phyloP scores from a whole-genome alignment of 1,284 basidiomycete species.

The Ustilago xerochloae region DNA sequence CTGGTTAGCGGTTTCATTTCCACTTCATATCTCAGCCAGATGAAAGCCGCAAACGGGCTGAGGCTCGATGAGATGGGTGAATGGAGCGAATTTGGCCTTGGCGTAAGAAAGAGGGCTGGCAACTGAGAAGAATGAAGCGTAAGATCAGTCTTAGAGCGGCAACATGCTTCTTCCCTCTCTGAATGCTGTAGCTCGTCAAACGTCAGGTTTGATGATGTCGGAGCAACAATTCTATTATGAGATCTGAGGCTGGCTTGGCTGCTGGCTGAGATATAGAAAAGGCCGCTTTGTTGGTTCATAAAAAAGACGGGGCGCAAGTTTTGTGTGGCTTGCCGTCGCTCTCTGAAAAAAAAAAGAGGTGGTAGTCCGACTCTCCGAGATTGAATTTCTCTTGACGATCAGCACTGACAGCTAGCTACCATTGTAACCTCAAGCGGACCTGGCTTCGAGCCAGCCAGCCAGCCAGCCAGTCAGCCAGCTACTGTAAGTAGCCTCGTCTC shows the following conservation, averaged over 20 bases:
- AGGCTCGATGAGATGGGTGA: background rate
- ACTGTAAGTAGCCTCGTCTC: too few relatives aligned
- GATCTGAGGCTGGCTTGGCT: constrained; percentile 1
- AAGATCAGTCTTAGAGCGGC: constrained; percentile 2
- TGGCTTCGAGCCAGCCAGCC: too few relatives aligned
- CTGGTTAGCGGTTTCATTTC: background rate
- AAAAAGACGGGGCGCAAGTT: constrained; percentile 1
- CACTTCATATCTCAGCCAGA: background rate
- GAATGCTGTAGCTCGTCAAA: constrained; percentile 4
- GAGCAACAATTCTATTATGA: background rate
- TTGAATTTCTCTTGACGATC: background rate
- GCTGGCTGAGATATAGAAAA: background rate
- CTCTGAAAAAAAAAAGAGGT: too few relatives aligned
- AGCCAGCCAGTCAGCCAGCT: background rate
- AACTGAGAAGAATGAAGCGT: background rate
- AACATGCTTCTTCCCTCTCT: too few relatives aligned
- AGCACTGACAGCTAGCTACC: background rate
- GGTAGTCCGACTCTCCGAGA: background rate
- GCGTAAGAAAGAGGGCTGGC: background rate
- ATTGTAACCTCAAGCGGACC: too few relatives aligned
- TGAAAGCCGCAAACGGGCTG: background rate
- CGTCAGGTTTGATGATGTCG: background rate
- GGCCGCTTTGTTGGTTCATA: background rate
- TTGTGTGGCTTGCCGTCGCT: constrained; percentile 1
- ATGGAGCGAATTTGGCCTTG: background rate